Conservation (phyloP, 495 filamentous ascomycete genomes). For the Hypoxylon trugodes region DNA sequence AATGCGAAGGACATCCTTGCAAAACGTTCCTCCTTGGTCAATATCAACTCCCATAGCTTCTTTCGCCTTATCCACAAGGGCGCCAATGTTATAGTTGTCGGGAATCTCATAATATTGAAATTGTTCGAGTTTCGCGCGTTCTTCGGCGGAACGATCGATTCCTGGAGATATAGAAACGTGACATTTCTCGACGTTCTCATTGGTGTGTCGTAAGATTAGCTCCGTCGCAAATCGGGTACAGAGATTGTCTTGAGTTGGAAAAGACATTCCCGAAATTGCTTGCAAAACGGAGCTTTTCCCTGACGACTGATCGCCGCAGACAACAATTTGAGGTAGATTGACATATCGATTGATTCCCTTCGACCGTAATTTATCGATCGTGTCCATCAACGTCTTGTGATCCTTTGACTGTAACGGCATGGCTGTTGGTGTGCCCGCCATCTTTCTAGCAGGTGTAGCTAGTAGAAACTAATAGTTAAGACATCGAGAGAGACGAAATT, state of each 20-base stretch:
- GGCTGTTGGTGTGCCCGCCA: slow-evolving; percentile 35
- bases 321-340: slow-evolving; percentile 71
- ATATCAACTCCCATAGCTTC: slow-evolving; percentile 60
- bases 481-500: not conserved
- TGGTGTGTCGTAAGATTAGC: slow-evolving; percentile 58
- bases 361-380: slow-evolving; percentile 64
- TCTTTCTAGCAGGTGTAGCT: not conserved
- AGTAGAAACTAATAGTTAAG: not conserved
- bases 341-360: slow-evolving; percentile 64
- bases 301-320: slow-evolving; percentile 74
- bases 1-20: slow-evolving; percentile 72
- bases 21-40: slow-evolving; percentile 56
- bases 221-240: slow-evolving; percentile 76
- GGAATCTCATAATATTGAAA: slow-evolving; percentile 41
- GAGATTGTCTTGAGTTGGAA: slow-evolving; percentile 66
- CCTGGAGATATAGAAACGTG: slow-evolving; percentile 57
- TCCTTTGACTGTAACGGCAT: slow-evolving; percentile 47
- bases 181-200: slow-evolving; percentile 44
- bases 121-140: slow-evolving; percentile 35
- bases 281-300: slow-evolving; percentile 80
- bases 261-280: slow-evolving; percentile 74
- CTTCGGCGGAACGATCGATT: slow-evolving; percentile 25
- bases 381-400: slow-evolving; percentile 60
- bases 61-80: slow-evolving; percentile 60
- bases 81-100: slow-evolving; percentile 46